phyloP scores from a whole-genome alignment of 2,329 filamentous ascomycete genomes.

The Leptographium radiaticola region DNA sequence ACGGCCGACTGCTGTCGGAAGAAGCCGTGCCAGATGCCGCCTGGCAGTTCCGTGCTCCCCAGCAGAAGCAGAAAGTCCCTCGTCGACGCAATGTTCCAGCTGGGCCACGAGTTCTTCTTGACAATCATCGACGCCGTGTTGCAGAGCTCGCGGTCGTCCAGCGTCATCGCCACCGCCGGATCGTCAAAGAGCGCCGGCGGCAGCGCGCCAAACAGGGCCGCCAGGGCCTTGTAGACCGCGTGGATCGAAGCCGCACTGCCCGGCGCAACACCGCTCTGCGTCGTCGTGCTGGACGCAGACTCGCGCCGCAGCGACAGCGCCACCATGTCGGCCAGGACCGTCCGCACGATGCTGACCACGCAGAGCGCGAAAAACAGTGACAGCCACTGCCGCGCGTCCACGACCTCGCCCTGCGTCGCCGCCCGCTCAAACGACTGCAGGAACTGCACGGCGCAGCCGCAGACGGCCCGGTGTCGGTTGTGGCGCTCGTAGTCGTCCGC shows the following conservation, averaged over 20 bases:
- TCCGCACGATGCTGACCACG: conserved; percentile 43
- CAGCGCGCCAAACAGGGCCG: conserved; percentile 32
- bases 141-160: conserved; percentile 31
- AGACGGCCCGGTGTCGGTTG: conserved; percentile 33
- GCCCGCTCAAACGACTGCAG: conserved; percentile 38
- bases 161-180: conserved; percentile 25
- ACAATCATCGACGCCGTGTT: conserved; percentile 31
- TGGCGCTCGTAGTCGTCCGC: conserved; percentile 32
- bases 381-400: conserved; percentile 32
- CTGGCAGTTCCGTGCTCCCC: conserved; percentile 28
- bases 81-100: conserved; percentile 31
- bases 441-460: conserved; percentile 37
- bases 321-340: conserved; percentile 35
- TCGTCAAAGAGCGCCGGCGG: conserved; percentile 32
- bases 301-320: conserved; percentile 15
- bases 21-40: conserved; percentile 27
- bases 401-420: conserved; percentile 23
- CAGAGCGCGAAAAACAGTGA: conserved; percentile 41
- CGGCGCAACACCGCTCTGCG: not conserved
- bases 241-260: conserved; percentile 21
- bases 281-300: not conserved
- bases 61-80: conserved; percentile 37
- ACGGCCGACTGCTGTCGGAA: conserved; percentile 13
- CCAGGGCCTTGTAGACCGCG: conserved; percentile 37
- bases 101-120: conserved; percentile 31